Evolutionary conservation across 2,329 filamentous ascomycete genomes (phyloP).

Genomic region (Lachnellula occidentalis): DNA sequence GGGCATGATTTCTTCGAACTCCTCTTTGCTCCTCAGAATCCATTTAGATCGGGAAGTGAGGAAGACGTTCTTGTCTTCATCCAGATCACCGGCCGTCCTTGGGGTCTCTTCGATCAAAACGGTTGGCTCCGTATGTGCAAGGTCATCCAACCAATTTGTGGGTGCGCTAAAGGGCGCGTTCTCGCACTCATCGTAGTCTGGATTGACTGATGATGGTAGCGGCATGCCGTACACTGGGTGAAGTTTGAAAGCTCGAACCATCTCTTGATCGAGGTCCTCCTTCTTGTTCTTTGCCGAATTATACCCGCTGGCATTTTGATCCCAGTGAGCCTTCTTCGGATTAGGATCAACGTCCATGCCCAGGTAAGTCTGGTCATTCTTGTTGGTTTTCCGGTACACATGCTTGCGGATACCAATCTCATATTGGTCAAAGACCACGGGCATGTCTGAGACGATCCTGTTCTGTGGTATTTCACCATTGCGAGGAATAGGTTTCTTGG

Average conservation of each 20-base stretch:
- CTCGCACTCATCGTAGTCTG: slow-evolving; percentile 4
- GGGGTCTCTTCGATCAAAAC: slow-evolving; percentile 8
- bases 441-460: slow-evolving; percentile 19
- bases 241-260: slow-evolving; percentile 16
- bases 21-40: slow-evolving; percentile 2
- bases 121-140: slow-evolving; percentile 9
- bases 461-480: slow-evolving; percentile 23
- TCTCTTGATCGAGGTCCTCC: slow-evolving; percentile 26
- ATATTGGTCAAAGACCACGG: slow-evolving; percentile 23
- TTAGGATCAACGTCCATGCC: slow-evolving; percentile 25
- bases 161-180: slow-evolving; percentile 9
- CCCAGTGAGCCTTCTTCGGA: slow-evolving; percentile 25
- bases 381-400: slow-evolving; percentile 17
- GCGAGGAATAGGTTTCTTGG: slow-evolving; percentile 22
- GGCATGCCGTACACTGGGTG: slow-evolving; percentile 21
- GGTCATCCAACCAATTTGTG: slow-evolving; percentile 10
- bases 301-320: slow-evolving; percentile 23
- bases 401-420: slow-evolving; percentile 30
- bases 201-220: slow-evolving; percentile 13
- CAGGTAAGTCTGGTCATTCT: slow-evolving; percentile 21
- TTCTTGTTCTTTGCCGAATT: slow-evolving; percentile 25
- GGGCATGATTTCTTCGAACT: slow-evolving; percentile 6
- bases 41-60: slow-evolving; percentile 11
- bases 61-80: slow-evolving; percentile 9
- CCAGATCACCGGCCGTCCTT: slow-evolving; percentile 4